phyloP scores from a whole-genome alignment of 768 basidiomycete genomes.

The Albatrellus ellisii region DNA sequence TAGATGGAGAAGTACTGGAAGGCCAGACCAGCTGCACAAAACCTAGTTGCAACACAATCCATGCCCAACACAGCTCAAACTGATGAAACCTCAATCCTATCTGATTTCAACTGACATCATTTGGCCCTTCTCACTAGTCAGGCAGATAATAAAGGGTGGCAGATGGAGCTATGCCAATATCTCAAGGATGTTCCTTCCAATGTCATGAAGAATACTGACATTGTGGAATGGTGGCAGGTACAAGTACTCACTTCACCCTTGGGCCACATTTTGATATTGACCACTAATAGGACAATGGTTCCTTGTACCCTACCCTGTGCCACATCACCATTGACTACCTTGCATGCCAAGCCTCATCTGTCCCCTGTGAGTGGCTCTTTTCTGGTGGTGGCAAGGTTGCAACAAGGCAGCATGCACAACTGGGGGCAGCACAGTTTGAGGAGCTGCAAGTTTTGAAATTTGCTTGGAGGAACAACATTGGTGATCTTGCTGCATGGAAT shows the following conservation, averaged over 20 bases:
- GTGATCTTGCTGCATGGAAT: constrained; percentile 1
- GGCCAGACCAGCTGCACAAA: neutral
- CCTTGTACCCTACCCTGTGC: constrained; percentile 5
- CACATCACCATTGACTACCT: constrained; percentile 9
- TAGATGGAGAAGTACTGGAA: neutral
- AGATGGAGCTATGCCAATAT: constrained; percentile 8
- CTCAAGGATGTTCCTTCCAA: constrained; percentile 7
- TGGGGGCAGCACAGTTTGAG: constrained; percentile 6
- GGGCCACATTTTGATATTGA: neutral
- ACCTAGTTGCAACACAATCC: no score
- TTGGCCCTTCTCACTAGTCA: neutral
- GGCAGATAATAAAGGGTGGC: constrained; percentile 3
- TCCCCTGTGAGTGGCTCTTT: constrained; percentile 10
- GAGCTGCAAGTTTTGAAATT: constrained; percentile 9
- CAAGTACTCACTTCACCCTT: neutral
- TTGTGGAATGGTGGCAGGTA: constrained; percentile 13
- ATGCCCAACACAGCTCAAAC: neutral
- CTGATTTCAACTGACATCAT: neutral
- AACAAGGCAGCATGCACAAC: neutral
- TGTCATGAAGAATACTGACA: constrained; percentile 10
- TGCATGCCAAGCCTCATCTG: constrained; percentile 7
- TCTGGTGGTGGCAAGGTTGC: constrained; percentile 7
- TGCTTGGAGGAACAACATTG: constrained; percentile 3
- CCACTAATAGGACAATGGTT: neutral
- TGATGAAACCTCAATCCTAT: neutral